phyloP scores from a whole-genome alignment of 306 rosid species.

The Sesbania bispinosa region DNA sequence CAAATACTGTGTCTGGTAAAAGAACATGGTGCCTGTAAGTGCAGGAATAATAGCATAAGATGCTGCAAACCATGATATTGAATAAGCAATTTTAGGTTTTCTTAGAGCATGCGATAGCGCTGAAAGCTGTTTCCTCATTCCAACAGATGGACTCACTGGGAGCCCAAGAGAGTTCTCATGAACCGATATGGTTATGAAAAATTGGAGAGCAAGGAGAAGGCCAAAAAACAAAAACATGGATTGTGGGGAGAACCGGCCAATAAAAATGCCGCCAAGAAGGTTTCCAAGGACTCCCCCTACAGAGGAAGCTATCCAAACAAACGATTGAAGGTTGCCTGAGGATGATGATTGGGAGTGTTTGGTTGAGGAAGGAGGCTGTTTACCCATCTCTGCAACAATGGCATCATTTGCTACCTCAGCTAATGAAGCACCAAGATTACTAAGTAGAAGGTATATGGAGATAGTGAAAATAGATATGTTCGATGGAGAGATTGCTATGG shows the following conservation, averaged over 20 bases:
- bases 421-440: constrained; percentile 90
- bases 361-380: constrained; percentile 47
- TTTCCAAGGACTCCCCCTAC: constrained; percentile 87
- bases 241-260: constrained; percentile 48
- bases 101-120: constrained; percentile 54
- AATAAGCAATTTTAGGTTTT: constrained; percentile 61
- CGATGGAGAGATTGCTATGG: constrained; percentile 64
- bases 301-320: constrained; percentile 87
- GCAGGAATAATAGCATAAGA: constrained; percentile 84
- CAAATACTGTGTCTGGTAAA: constrained; percentile 74
- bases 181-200: constrained; percentile 50
- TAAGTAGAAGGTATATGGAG: constrained; percentile 66
- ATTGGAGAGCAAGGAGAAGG: constrained; percentile 64
- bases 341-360: constrained; percentile 41
- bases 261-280: constrained; percentile 67
- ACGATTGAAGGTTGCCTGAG: constrained; percentile 80
- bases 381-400: constrained; percentile 81
- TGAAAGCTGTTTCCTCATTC: constrained; percentile 62
- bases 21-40: constrained; percentile 91
- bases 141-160: constrained; percentile 48
- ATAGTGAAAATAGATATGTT: constrained; percentile 54
- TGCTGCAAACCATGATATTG: constrained; percentile 80
- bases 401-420: constrained; percentile 98
- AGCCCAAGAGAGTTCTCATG: constrained; percentile 64
- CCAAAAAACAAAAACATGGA: constrained; percentile 63